phyloP scores from a whole-genome alignment of 495 filamentous ascomycete species.

The Aspergillus nidulans region DNA sequence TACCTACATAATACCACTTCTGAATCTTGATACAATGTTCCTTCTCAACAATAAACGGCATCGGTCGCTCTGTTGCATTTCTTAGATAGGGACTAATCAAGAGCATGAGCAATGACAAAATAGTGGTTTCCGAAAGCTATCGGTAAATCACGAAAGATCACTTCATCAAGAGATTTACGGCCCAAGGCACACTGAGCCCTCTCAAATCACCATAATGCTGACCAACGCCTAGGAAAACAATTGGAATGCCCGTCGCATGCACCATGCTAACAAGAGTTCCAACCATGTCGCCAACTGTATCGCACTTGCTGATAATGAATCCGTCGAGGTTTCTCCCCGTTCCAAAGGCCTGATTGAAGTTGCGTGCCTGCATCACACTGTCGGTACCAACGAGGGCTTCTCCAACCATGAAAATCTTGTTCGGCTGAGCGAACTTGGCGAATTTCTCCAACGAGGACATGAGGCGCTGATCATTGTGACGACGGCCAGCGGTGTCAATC shows the following conservation, averaged over 20 bases:
- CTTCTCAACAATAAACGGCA: background rate
- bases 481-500: constrained; percentile 91
- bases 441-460: constrained; percentile 98
- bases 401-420: constrained; percentile 99
- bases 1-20: background rate
- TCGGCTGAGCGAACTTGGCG: constrained; percentile 87
- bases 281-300: constrained; percentile 98
- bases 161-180: constrained; percentile 73
- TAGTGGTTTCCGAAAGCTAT: background rate
- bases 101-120: background rate
- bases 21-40: background rate
- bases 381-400: constrained; percentile 95
- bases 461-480: constrained; percentile 90
- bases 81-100: background rate
- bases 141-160: constrained; percentile 17
- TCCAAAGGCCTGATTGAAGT: constrained; percentile 93
- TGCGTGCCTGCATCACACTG: constrained; percentile 88
- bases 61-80: no score
- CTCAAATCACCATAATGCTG: constrained; percentile 96
- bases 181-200: constrained; percentile 89
- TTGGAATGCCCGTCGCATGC: constrained; percentile 92
- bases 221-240: constrained; percentile 89
- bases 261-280: constrained; percentile 96
- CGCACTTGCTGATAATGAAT: constrained; percentile 97
- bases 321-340: constrained; percentile 75